These are phyloP conservation scores for Russula sp. DNA, from an alignment of 768 basidiomycete genomes.

Conservation along the genomic window DNA sequence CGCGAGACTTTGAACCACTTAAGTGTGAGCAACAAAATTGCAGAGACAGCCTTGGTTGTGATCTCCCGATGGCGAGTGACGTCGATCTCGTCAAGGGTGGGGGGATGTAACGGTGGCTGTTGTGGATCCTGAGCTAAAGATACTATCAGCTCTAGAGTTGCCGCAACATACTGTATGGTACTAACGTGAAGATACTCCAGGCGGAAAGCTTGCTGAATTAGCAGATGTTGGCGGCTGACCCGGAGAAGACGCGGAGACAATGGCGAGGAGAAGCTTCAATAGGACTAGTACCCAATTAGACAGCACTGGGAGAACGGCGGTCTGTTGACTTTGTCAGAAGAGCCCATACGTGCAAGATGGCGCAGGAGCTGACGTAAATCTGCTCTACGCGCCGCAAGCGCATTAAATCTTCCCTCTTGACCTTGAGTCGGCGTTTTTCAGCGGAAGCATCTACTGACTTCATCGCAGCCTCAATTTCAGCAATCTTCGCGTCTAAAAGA, in stretches of 20 bases:
- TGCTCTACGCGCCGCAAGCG: conserved; percentile 84
- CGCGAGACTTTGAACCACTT: conserved; percentile 99
- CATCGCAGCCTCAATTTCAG: conserved; percentile 50
- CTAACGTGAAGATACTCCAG: conserved; percentile 61
- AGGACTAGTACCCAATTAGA: conserved; percentile 91
- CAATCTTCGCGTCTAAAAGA: conserved; percentile 62
- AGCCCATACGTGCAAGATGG: neutral
- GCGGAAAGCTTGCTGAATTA: conserved; percentile 63
- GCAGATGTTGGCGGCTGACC: conserved; percentile 59
- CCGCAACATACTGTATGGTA: neutral
- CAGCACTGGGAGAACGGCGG: conserved; percentile 72
- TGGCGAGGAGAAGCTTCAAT: conserved; percentile 85
- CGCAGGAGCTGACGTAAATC: conserved; percentile 66
- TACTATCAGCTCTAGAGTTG: neutral
- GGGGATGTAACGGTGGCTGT: conserved; percentile 55
- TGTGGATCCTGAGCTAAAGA: conserved; percentile 43
- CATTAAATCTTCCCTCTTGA: conserved; percentile 73
- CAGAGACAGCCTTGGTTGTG: conserved; percentile 94
- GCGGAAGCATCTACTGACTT: conserved; percentile 40
- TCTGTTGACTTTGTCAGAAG: conserved; percentile 38
- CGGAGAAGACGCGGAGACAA: conserved; percentile 75
- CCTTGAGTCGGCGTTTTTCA: conserved; percentile 57
- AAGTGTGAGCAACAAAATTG: conserved; percentile 79
- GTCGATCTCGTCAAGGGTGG: conserved; percentile 85
- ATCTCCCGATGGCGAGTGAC: conserved; percentile 94